These are phyloP conservation scores for Lactifluus pinguis DNA, from an alignment of 768 basidiomycete species.

Conservation along the genomic window DNA sequence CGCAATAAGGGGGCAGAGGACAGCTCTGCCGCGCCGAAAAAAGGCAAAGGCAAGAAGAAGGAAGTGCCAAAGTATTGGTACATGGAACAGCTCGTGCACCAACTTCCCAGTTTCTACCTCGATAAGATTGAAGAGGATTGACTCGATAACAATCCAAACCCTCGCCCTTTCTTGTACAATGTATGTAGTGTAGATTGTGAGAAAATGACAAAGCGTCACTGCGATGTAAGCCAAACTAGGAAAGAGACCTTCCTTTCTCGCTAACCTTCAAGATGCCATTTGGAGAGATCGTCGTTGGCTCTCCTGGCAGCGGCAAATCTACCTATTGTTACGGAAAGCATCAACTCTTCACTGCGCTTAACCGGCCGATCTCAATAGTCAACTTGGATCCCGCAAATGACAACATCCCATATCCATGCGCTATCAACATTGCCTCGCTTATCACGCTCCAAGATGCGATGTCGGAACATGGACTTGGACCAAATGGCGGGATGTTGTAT, in stretches of 20 bases:
- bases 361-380: constrained; percentile 79
- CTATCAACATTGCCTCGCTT: constrained; percentile 73
- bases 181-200: neutral
- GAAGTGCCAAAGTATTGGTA: constrained; percentile 43
- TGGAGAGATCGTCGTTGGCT: constrained; percentile 79
- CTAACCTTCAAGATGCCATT: constrained; percentile 48
- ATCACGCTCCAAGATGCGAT: constrained; percentile 86
- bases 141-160: neutral
- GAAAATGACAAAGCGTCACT: too few species aligned
- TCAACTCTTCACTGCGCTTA: constrained; percentile 80
- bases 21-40: constrained; percentile 18
- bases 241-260: constrained; percentile 14
- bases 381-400: constrained; percentile 93
- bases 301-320: constrained; percentile 82
- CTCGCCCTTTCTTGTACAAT: neutral
- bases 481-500: constrained; percentile 93
- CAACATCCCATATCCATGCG: constrained; percentile 83
- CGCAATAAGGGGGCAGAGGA: constrained; percentile 21
- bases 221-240: neutral
- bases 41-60: constrained; percentile 22
- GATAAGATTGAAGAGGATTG: constrained; percentile 18
- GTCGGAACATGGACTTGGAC: constrained; percentile 76
- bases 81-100: constrained; percentile 44
- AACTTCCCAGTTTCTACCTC: constrained; percentile 40
- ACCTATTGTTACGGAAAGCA: constrained; percentile 84